Conservation (phyloP, 495 filamentous ascomycete genomes). For the Podospora comata region DNA sequence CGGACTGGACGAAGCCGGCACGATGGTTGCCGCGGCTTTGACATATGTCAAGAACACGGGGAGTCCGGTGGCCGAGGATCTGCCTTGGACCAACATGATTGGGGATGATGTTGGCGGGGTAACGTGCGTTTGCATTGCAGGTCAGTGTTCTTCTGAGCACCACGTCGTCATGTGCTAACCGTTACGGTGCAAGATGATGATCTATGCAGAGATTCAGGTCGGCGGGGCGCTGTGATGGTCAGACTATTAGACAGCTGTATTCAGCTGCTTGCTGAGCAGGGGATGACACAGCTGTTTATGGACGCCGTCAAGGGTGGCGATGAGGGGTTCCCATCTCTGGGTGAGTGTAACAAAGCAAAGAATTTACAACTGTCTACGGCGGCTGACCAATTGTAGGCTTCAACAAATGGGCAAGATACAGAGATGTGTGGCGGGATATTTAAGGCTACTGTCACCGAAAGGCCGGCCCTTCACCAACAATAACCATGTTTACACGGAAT, state of each 20-base stretch:
- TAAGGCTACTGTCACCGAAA: constrained; percentile 11
- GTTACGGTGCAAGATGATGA: constrained; percentile 32
- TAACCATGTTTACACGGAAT: not conserved
- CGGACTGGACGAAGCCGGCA: constrained; percentile 37
- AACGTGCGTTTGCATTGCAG: constrained; percentile 57
- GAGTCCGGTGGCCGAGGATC: constrained; percentile 51
- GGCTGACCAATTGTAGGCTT: constrained; percentile 35
- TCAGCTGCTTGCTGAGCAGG: constrained; percentile 34
- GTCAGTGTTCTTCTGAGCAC: constrained; percentile 31
- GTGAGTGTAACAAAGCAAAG: constrained; percentile 30
- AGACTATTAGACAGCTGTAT: constrained; percentile 46
- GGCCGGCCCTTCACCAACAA: not conserved
- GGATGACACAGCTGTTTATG: constrained; percentile 44
- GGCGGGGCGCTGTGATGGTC: constrained; percentile 44
- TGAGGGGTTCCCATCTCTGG: constrained; percentile 46
- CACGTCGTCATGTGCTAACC: constrained; percentile 7
- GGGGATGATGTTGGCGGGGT: constrained; percentile 56
- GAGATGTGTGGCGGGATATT: constrained; percentile 44
- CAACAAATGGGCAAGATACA: constrained; percentile 49
- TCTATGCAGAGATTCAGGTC: constrained; percentile 1
- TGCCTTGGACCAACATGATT: constrained; percentile 58
- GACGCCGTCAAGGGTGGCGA: constrained; percentile 45
- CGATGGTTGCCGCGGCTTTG: constrained; percentile 53
- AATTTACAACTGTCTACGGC: not conserved
- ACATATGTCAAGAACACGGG: constrained; percentile 53